Evolutionary conservation across 225 moss, liverwort and hornwort species (phyloP), one percentile per base, ranked within the genome.

Genomic region (Straminergon stramineum): DNA sequence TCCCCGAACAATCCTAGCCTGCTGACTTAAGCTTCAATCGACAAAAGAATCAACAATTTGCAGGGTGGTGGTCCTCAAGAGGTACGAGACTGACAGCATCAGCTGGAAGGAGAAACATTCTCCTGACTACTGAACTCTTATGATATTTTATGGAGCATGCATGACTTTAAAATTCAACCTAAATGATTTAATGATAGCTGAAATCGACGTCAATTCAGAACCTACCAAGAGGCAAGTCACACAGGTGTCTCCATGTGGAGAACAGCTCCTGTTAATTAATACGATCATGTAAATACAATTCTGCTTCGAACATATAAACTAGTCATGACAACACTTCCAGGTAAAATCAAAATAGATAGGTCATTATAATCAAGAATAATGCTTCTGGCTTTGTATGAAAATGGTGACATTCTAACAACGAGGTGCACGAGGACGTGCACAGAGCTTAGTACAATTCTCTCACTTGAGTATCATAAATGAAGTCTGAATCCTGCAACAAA

Each of bases 371-470:
- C 64, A 67, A 4, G 57, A 86, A 34, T 79, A 23, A 13, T 82
- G 28, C 11, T 48, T 22, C 79, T 87, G 83, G 39, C 41, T 77
- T 66, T 67, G 55, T 51, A 83, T 73, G 81, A 58, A 67, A 86
- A 57, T 15, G 71, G 85, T 41, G 85, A 61, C 86, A 88, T 88
- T 90, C 85, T 74, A 90, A 84, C 86, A 87, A 89, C 92, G 90
- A 88, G 85, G 81, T 80, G 75, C 87, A 81, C 86, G 86, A 92
- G 86, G 83, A 90, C 43, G 34, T 64, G 88, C 86, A 85, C 74
- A 89, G 87, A 84, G 66, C 18, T 61, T 41, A 58, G 66, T 76
- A 79, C 88, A 68, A 74, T 76, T 77, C 84, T 69, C 77, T 43
- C 53, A 76, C 86, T n/a, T 75, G 74, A 86, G 63, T 22, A 87